Conservation (phyloP, 1,284 basidiomycete species). For the Tilletia walkeri region DNA sequence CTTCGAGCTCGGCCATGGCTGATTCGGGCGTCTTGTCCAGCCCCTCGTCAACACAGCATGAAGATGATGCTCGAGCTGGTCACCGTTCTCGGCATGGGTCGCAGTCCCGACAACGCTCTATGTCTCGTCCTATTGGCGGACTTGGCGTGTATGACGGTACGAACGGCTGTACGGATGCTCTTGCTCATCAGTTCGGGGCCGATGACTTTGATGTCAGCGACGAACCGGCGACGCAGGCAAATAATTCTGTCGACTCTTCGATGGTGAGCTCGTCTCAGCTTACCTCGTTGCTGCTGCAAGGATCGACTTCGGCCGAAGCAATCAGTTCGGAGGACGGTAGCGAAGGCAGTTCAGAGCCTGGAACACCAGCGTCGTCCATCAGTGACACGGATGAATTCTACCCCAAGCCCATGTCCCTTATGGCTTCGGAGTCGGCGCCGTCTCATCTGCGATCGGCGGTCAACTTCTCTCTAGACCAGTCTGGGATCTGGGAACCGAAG, state of each 20-base stretch:
- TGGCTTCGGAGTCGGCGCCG: conserved; percentile 29
- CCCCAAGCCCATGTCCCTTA: conserved; percentile 16
- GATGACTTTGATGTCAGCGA: too few species aligned
- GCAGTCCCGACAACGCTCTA: conserved; percentile 26
- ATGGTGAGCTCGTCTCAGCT: conserved; percentile 10
- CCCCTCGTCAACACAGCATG: conserved; percentile 21
- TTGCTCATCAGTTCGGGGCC: too few species aligned
- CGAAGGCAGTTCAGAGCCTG: conserved; percentile 41
- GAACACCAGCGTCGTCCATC: conserved; percentile 39
- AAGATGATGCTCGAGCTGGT: conserved; percentile 29
- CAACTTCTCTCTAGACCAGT: conserved; percentile 23
- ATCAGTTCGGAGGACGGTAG: conserved; percentile 41
- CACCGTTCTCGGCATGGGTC: conserved; percentile 30
- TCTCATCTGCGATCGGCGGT: conserved; percentile 26
- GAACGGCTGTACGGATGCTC: too few species aligned
- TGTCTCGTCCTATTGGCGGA: neutral
- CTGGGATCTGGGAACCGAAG: conserved; percentile 21
- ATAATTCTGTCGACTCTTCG: neutral
- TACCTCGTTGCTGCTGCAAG: conserved; percentile 6
- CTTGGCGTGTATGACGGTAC: neutral
- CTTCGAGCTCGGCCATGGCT: conserved; percentile 23
- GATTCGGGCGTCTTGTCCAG: conserved; percentile 25
- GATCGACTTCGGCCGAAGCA: neutral
- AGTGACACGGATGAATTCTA: conserved; percentile 9
- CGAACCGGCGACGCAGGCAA: conserved; percentile 14